Percentiles rank a stretch among this genome's conserved stretches.
These are phyloP conservation scores for Xenoacremonium recifei DNA, from an alignment of 2,329 filamentous ascomycete genomes.

Conservation along the genomic window DNA sequence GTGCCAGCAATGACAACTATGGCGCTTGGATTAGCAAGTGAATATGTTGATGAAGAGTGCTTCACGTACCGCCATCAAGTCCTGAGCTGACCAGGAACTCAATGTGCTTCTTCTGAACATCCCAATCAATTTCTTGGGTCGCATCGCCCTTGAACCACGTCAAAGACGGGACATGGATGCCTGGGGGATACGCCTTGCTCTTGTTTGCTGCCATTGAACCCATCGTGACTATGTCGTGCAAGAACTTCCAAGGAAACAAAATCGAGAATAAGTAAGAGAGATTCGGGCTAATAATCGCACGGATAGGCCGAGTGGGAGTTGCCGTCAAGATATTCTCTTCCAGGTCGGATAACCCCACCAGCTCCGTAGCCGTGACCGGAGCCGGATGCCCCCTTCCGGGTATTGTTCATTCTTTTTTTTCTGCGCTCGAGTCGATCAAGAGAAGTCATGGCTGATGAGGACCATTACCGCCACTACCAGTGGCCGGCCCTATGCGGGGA, in stretches of 20 bases:
- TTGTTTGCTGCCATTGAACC: slow-evolving; percentile 26
- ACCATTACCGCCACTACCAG: too few relatives aligned
- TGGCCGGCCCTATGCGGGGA: slow-evolving; percentile 22
- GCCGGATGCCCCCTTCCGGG: too few relatives aligned
- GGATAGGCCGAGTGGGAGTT: too few relatives aligned
- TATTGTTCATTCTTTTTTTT: too few relatives aligned
- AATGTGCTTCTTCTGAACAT: slow-evolving; percentile 50
- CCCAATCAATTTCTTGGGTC: slow-evolving; percentile 55
- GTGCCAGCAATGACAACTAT: slow-evolving; percentile 67
- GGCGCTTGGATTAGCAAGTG: slow-evolving; percentile 10
- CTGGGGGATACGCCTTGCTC: slow-evolving; percentile 41
- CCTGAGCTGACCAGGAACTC: slow-evolving; percentile 53
- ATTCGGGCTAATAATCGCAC: background rate
- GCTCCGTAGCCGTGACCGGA: too few relatives aligned
- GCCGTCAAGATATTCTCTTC: too few relatives aligned
- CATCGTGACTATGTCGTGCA: slow-evolving; percentile 17
- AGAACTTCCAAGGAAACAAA: background rate
- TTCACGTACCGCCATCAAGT: slow-evolving; percentile 44
- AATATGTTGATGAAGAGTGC: rapidly evolving
- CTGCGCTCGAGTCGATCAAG: too few relatives aligned
- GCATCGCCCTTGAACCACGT: slow-evolving; percentile 51
- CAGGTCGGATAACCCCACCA: too few relatives aligned
- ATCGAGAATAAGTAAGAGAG: background rate
- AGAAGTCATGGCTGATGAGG: too few relatives aligned
- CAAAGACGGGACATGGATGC: slow-evolving; percentile 56